Percentiles rank a stretch among this genome's conserved stretches.
phyloP scores from a whole-genome alignment of 1,139 yeast species.

The Hyphopichia buzzinii region DNA sequence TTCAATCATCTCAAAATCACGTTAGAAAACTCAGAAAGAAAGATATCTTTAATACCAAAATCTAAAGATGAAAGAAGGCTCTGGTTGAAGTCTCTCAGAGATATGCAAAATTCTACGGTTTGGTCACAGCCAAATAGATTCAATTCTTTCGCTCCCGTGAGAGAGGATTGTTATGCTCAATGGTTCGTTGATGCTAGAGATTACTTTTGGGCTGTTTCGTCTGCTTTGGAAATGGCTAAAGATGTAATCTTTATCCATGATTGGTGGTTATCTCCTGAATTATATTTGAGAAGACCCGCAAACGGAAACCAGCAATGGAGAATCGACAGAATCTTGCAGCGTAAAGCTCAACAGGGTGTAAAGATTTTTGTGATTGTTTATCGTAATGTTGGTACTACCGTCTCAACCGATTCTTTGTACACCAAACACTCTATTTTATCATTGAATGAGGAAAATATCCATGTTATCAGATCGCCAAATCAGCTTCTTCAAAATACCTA shows the following conservation, averaged over 20 bases:
- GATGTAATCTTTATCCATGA: constrained; percentile 95
- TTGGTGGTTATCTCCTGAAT: constrained; percentile 98
- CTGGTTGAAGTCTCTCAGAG: constrained; percentile 75
- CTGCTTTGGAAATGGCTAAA: constrained; percentile 89
- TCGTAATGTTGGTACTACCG: constrained; percentile 91
- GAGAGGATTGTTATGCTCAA: constrained; percentile 83
- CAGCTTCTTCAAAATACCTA: constrained; percentile 90
- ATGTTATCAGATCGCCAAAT: constrained; percentile 91
- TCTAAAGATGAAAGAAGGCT: constrained; percentile 67
- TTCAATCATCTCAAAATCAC: constrained; percentile 56
- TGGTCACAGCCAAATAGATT: constrained; percentile 81
- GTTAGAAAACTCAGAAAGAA: constrained; percentile 78
- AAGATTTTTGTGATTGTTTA: constrained; percentile 92
- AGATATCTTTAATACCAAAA: constrained; percentile 68
- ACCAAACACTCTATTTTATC: constrained; percentile 90
- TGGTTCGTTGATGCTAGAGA: constrained; percentile 98
- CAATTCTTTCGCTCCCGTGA: constrained; percentile 87
- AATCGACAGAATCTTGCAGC: constrained; percentile 79
- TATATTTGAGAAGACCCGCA: constrained; percentile 90
- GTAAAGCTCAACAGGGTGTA: constrained; percentile 93
- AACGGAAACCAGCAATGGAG: constrained; percentile 95
- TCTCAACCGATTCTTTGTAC: constrained; percentile 90
- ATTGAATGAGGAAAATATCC: constrained; percentile 76
- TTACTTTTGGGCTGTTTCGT: constrained; percentile 93
- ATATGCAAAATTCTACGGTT: constrained; percentile 63